Percentiles rank a stretch among this genome's conserved stretches.
Conservation (phyloP, 345 rosid genomes). For the Balakata baccata region DNA sequence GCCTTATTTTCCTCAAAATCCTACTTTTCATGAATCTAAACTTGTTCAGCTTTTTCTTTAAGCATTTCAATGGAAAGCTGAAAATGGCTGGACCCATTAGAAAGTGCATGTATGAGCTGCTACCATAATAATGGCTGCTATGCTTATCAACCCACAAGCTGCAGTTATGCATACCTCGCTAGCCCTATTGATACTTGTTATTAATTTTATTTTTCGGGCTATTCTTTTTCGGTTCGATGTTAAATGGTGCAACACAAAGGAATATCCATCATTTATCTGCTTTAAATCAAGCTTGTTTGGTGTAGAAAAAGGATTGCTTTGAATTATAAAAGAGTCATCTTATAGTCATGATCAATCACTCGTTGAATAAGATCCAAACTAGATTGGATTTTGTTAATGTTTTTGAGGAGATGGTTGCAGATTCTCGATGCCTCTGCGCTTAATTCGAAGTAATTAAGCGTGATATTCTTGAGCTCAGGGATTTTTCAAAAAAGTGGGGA, state of each 20-base stretch:
- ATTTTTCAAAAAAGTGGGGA: conserved; percentile 20
- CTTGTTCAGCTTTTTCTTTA: conserved; percentile 25
- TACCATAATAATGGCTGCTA: conserved; percentile 29
- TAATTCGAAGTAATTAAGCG: conserved; percentile 38
- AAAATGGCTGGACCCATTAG: conserved; percentile 35
- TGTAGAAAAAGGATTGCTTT: conserved; percentile 33
- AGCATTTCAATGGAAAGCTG: conserved; percentile 25
- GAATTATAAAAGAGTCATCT: conserved; percentile 20
- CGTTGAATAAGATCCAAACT: conserved; percentile 20
- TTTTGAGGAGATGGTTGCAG: conserved; percentile 33
- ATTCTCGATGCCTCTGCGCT: conserved; percentile 46
- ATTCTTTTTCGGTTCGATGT: conserved; percentile 35
- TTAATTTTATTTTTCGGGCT: conserved; percentile 29
- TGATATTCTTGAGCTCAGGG: conserved; percentile 33
- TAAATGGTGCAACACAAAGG: conserved; percentile 19
- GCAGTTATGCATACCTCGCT: conserved; percentile 34
- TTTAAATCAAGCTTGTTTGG: conserved; percentile 32
- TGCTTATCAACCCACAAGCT: conserved; percentile 29
- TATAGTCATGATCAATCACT: conserved; percentile 6
- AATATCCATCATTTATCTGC: conserved; percentile 27
- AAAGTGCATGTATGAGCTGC: conserved; percentile 42
- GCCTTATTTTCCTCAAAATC: conserved; percentile 23
- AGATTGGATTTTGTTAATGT: conserved; percentile 26
- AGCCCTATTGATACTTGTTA: conserved; percentile 24
- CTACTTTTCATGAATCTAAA: conserved; percentile 21